Conservation (phyloP, 2,329 filamentous ascomycete species). For the Bisporella sp. region DNA sequence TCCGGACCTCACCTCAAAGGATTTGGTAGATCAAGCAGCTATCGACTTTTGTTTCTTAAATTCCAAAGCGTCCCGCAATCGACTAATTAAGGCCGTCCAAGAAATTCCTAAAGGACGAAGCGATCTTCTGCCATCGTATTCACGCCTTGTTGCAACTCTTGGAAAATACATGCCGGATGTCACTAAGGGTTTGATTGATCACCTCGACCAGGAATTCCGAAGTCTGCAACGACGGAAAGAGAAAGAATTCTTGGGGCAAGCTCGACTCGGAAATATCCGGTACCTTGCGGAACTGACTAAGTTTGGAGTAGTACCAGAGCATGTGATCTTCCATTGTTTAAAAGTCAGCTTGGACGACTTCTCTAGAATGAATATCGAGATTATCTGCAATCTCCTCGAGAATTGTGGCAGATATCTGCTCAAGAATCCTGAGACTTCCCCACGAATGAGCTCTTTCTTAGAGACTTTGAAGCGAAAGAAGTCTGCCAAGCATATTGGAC, state of each 20-base stretch:
- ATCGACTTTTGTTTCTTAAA: conserved; percentile 98
- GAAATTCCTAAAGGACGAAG: conserved; percentile 92
- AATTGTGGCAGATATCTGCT: conserved; percentile 94
- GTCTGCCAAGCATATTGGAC: conserved; percentile 86
- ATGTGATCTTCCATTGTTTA: conserved; percentile 97
- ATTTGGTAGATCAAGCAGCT: conserved; percentile 83
- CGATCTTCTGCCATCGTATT: conserved; percentile 84
- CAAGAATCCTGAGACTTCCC: conserved; percentile 85
- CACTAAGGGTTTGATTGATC: conserved; percentile 83
- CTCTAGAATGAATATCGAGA: conserved; percentile 98
- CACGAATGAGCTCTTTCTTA: conserved; percentile 87
- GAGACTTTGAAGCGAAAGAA: conserved; percentile 97
- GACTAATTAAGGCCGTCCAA: conserved; percentile 84
- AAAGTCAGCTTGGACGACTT: conserved; percentile 98
- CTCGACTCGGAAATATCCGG: conserved; percentile 90
- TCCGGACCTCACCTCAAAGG: conserved; percentile 88
- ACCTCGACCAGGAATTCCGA: conserved; percentile 93
- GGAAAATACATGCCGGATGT: conserved; percentile 92
- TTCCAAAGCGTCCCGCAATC: conserved; percentile 93
- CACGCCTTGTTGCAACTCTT: conserved; percentile 86
- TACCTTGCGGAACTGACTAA: conserved; percentile 97
- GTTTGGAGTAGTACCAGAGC: conserved; percentile 94
- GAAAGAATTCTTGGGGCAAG: conserved; percentile 93
- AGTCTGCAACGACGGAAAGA: conserved; percentile 95
- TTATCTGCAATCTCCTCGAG: conserved; percentile 91